Base-by-base conservation (phyloP, 805 yeast genomes). In the Scheffersomyces spartinae region DNA sequence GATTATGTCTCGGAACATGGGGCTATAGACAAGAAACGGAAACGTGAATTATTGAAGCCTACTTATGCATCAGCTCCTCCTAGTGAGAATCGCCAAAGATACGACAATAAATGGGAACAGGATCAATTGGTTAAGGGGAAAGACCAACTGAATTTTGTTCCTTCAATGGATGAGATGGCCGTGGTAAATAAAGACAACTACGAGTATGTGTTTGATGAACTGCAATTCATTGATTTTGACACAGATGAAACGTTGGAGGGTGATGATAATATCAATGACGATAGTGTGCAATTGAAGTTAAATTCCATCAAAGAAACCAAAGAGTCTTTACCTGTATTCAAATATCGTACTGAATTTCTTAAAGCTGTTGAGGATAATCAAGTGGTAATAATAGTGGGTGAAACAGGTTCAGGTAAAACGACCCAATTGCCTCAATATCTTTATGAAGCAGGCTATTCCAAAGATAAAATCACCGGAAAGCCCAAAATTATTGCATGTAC, bases 361-460 rank as follows among this genome's bases (percentile, higher is more conserved):
- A 56, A 61, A 0, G 74, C 82, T 0, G 64, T 86, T 7, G 45
- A 50, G 13, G 54, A 65, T 15, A 64, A 78, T 38, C 94, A 82
- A 44, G 73, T 77, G 1, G 38, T 81, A 18, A 74, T 81, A 21
- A 71, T 81, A 17, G 88, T 81, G 20, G 93, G 93, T 30, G 93
- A 81, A 45, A 81, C 94, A 0, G 94, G 96, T 23, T 85, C 95
- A 0, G 96, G 96, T 42, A 86, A 86, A 43, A 86, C 96, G 0
- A 86, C 96, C 0, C 96, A 86, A 47, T 47, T 86, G 7, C 95
- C 96, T 0, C 96, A 86, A 42, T 86, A 75, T 42, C 53, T 86
- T 8, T 69, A 71, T 30, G 94, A 85, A 40, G 86, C 79, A 13
- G 94, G 95, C 0, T 84, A 74, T 39, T 65, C 85, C 2, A 40